These are phyloP conservation scores for Haematococcus lacustris DNA, from an alignment of 139 green algal genomes.

Conservation along the genomic window DNA sequence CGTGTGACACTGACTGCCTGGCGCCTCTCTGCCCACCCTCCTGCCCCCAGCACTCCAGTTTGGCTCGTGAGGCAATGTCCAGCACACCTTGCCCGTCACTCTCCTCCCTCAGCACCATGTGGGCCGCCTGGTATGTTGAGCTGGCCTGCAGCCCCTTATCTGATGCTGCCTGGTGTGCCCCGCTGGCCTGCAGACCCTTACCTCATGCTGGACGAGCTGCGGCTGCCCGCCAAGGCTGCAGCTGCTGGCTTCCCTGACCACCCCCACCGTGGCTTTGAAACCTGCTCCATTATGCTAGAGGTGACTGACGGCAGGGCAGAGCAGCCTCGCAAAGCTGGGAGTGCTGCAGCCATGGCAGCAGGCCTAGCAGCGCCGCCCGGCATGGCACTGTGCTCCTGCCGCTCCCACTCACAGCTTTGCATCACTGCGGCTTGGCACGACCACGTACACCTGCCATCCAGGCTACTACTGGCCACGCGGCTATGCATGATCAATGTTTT, in stretches of 20 bases:
- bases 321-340: too few species aligned
- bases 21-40: too few species aligned
- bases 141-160: not conserved
- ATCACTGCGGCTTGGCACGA: too few species aligned
- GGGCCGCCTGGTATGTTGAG: not conserved
- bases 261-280: conserved; percentile 85
- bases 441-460: too few species aligned
- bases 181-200: conserved; percentile 49
- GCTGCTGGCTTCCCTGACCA: conserved; percentile 76
- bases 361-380: too few species aligned
- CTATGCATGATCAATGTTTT: too few species aligned
- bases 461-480: too few species aligned
- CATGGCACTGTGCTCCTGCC: too few species aligned
- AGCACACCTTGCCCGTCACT: not conserved
- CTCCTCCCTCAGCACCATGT: not conserved
- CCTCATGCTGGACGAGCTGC: conserved; percentile 74
- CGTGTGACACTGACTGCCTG: not conserved
- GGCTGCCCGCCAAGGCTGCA: conserved; percentile 44
- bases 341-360: too few species aligned
- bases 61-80: not conserved
- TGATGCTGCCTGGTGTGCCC: not conserved
- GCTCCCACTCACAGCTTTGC: too few species aligned
- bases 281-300: conserved; percentile 82
- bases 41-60: not conserved
- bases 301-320: not conserved